Evolutionary conservation across 1,139 yeast species (phyloP), one percentile per base, ranked within the genome.

Genomic region (Hemisphaericaspora subhashii): DNA sequence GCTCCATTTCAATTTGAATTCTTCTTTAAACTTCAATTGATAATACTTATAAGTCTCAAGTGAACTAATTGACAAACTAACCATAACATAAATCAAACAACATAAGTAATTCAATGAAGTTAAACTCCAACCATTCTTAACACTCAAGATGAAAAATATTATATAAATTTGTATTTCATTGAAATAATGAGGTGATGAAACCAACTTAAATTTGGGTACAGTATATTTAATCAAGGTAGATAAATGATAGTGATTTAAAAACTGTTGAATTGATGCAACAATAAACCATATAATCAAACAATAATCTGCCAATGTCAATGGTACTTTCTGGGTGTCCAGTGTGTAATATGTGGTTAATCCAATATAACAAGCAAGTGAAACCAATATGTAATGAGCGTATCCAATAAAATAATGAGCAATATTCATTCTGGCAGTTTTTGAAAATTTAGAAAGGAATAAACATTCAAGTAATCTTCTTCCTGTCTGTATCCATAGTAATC

Each of bases 181-280:
- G 12, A 83, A 66, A 52, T 89, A 90, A 58, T 90, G 97, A 0
- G 97, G 90, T 51, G 89, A 83, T 11, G 84, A 72, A 2, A 78
- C 70, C 11, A 54, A 52, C 29, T 58, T 72, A 29, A 59, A 58
- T 0, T 55, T 54, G 0, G 97, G 97, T 24, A 77, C 54, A 0
- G 81, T 66, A 59, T 90, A 90, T 58, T 89, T 89, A 16, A 64
- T 64, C 30, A 88, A 65, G 3, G 60, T 49, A 0, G 94, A 73
- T 41, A 90, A 67, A 45, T 81, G 77, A 4, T 44, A 42, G 58
- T 90, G 97, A 51, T 78, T 77, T 16, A 48, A 48, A 46, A 54
- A 68, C 58, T 90, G 97, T 46, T 75, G 79, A 20, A 63, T 41
- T 7, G 85, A 77, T 3, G 78, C 73, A 1, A 61, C 31, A 2